These are phyloP conservation scores for Citropsis articulata DNA, from an alignment of 345 rosid genomes.

Conservation along the genomic window DNA sequence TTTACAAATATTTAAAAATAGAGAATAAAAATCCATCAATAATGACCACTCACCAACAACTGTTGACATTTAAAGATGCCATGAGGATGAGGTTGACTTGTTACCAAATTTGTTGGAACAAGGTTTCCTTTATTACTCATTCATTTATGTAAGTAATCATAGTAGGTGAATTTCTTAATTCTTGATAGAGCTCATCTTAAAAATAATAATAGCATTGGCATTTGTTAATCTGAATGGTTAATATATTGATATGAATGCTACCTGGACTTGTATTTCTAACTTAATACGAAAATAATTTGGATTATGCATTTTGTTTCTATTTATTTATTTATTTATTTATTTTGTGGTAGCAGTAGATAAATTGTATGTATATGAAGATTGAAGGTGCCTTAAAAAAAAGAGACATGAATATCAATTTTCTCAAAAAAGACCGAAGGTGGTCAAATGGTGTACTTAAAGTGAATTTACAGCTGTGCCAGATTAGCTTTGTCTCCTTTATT, in stretches of 20 bases:
- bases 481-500: not conserved
- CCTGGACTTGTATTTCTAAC: not conserved
- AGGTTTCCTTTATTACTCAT: not conserved
- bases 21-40: not conserved
- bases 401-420: no score
- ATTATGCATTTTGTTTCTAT: not conserved
- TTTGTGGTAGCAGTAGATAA: not conserved
- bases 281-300: not conserved
- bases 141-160: not conserved
- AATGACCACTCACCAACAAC: conserved; percentile 11
- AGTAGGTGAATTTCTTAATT: not conserved
- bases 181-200: not conserved
- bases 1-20: no score
- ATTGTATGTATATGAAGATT: not conserved
- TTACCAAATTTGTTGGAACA: conserved; percentile 1
- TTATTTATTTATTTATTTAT: no score
- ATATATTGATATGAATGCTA: no score
- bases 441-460: not conserved
- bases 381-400: no score
- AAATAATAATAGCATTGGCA: not conserved
- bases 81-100: conserved; percentile 6
- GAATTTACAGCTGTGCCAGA: conserved; percentile 1
- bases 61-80: not conserved
- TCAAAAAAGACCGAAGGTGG: not conserved
- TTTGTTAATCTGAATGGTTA: not conserved